Evolutionary conservation across 768 basidiomycete species (phyloP), one percentile per base, ranked within the genome.

Genomic region (Leccinum aurantiacum): DNA sequence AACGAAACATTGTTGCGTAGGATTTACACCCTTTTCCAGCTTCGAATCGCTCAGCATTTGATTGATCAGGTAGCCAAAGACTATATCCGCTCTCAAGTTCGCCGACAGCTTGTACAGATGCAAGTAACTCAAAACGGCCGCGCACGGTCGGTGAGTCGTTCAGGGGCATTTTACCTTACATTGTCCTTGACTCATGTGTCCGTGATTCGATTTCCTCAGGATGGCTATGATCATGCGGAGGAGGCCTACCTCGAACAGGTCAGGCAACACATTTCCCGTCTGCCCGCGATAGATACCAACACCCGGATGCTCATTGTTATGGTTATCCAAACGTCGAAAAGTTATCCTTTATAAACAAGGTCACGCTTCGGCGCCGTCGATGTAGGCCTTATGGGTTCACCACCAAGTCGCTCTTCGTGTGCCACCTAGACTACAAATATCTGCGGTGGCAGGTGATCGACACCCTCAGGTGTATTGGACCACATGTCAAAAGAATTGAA

Each of bases 331-430:
- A 99, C 73, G 97, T 99, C 72, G 97, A 97, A 58, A 98, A 99
- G 79, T 97, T 95, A 14, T 96, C 94, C 24, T 98, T 99, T 77
- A 95, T 99, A 69, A 99, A 99, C 87, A 98, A 98, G 77, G 93
- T 99, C 71, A 98, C 97, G 25, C 89, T 10, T 9, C 31, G 97
- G 53, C 54, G 97, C 98, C 71, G 97, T 99, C 68, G 97, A 99
- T 73, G 96, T 99, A 96, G 98, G 75, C 97, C 97, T 37, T 99
- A 98, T 71, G 97, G 96, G 1, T 99, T 99, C 80, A 99, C 97
- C 51, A 99, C 97, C 31, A 98, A 98, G 76, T 95, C 27, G 27
- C 27, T 27, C 27, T 27, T 27, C 27, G 27, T 27, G 27, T 7
- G 27, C 27, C 27, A 27, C 27, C 27, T 27, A 27, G 27, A 27